Evolutionary conservation across 306 rosid species (phyloP), one percentile per base, ranked within the genome.

Genomic region (Corylus avellana): DNA sequence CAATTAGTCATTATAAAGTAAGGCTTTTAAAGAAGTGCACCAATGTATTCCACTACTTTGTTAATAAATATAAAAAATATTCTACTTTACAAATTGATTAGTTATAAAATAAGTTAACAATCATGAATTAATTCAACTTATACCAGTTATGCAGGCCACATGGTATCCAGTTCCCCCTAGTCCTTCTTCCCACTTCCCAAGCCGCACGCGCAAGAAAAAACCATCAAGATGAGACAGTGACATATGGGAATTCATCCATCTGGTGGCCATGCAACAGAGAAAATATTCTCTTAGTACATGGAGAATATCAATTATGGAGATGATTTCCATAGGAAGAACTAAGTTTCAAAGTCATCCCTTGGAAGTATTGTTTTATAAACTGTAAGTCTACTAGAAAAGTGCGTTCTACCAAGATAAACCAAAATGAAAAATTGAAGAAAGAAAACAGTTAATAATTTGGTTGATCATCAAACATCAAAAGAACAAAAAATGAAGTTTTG

Each of bases 141-240:
- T 90, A 95, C 99, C 99, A 61, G 84, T 87, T 84, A 95, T 87
- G 76, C 83, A 85, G 83, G 97, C 97, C 77, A 95, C 98, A 79
- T 89, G 80, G 84, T 95, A 95, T 82, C 96, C 92, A 53, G 97
- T 88, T 80, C 97, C 90, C 35, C 92, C 92, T 22, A 79, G 85
- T 25, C 93, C 98, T 85, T 87, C 93, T 91, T 93, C 93, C 93
- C 92, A 86, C 85, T 91, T 91, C 83, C 99, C 93, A 25, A 95
- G 92, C 91, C 96, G 86, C 78, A 95, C 77, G 27, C 98, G 96
- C 89, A 95, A 86, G 94, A 84, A 95, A 76, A 92, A 87, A 27
- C 98, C 99, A 32, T 90, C 91, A 5, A 95, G 93, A 53, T 82
- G 81, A 39, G 91, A 84, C 51, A 85, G 77, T 22, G 96, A 74